Conservation (phyloP, 2,329 filamentous ascomycete species). For the Xylaria sp. region DNA sequence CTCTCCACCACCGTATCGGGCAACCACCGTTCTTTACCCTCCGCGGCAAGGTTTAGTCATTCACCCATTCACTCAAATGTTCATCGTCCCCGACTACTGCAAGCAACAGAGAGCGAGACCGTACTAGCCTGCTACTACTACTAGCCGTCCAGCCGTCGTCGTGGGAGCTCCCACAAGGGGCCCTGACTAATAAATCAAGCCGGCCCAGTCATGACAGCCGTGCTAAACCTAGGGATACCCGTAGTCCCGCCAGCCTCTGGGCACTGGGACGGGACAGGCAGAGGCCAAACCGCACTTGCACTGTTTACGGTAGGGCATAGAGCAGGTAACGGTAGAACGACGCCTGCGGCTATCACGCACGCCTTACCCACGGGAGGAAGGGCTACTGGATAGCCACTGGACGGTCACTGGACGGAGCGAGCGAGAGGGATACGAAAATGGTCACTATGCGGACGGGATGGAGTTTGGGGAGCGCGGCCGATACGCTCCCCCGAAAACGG, state of each 20-base stretch:
- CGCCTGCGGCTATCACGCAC: conserved; percentile 3
- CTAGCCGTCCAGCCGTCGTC: too few species aligned
- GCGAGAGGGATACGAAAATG: conserved; percentile 12
- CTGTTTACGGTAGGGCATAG: conserved; percentile 23
- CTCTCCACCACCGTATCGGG: conserved; percentile 23
- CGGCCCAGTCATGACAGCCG: too few species aligned
- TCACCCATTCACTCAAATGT: too few species aligned
- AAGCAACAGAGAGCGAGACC: not conserved
- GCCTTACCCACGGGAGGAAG: conserved; percentile 1
- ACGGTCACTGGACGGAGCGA: conserved; percentile 11
- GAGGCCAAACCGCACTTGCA: not conserved
- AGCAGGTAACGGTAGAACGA: conserved; percentile 14
- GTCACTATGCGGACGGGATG: conserved; percentile 23
- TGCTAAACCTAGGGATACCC: too few species aligned
- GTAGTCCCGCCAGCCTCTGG: too few species aligned
- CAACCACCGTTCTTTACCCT: conserved; percentile 13
- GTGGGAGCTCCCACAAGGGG: too few species aligned
- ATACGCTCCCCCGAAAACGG: conserved; percentile 25
- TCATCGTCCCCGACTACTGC: not conserved
- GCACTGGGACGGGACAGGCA: conserved; percentile 26
- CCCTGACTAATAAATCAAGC: too few species aligned
- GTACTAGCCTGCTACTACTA: too few species aligned
- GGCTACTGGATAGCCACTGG: too few species aligned
- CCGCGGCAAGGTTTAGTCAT: not conserved
- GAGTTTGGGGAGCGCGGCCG: conserved; percentile 12